Evolutionary conservation across 2,329 filamentous ascomycete genomes (phyloP), one percentile per base, ranked within the genome.

Genomic region (Ophiocordyceps camponoti-rufipedis): DNA sequence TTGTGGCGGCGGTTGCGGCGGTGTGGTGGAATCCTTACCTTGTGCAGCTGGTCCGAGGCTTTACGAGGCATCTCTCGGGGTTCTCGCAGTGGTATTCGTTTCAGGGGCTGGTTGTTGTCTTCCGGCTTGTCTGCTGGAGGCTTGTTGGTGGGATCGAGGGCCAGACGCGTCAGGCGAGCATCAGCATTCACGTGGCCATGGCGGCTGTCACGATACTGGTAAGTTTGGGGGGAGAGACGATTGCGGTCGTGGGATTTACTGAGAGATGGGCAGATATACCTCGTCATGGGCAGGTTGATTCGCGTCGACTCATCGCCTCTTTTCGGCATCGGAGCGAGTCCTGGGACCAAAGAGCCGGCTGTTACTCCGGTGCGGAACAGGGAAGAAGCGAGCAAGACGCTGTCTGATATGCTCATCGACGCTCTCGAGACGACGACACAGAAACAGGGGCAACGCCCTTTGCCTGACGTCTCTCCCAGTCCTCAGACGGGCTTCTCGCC

Each of bases 11-110:
- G 33, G 51, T 75, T 3, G 52, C 70, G 16, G 71, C 76, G 3
- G 60, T 71, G 12, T 81, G 76, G 71, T 85, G 81, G 81, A 85
- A 84, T 49, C 78, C 79, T 0, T 72, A 71, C 48, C 74, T 83
- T 51, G 69, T 74, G 32, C 68, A 79, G 52, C 72, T 71, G 4
- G 65, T 68, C 32, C 67, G 72, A n/a, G 78, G 75, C 46, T 81
- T 72, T 56, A 73, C 68, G 28, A 70, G 64, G 49, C 77, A 74
- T 47, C 66, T 84, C 31, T 57, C 70, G 3, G 79, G 80, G 0
- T 69, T 84, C 12, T 64, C 67, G 4, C 69, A 75, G 44, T 82
- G 82, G 70, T 84, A 85, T 55, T 68, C 67, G 1, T 72, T 80
- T 49, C 82, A 87, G 54, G 56, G 70, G 2, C 56, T 81, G 31